A percentile compares a stretch with the other conserved stretches of the same genome.
Conservation (phyloP, 768 basidiomycete genomes). For the Russula virescens region DNA sequence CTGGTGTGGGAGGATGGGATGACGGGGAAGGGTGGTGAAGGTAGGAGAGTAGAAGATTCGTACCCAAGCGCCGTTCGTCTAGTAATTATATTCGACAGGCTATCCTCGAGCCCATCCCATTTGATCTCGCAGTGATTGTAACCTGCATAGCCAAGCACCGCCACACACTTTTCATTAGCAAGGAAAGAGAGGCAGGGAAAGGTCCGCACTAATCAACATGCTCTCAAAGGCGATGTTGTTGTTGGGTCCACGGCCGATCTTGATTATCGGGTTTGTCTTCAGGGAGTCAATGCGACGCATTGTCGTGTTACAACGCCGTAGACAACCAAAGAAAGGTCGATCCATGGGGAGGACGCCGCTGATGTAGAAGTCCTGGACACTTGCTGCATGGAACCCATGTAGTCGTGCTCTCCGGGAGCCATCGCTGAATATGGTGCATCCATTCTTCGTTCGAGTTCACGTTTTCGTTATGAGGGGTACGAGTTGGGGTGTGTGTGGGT, state of each 20-base stretch:
- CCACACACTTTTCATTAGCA: conserved; percentile 18
- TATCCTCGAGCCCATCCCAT: conserved; percentile 51
- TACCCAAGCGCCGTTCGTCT: conserved; percentile 73
- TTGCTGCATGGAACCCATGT: conserved; percentile 19
- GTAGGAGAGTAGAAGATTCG: conserved; percentile 26
- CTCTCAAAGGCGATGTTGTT: conserved; percentile 59
- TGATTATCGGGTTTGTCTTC: conserved; percentile 6
- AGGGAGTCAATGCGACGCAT: conserved; percentile 19
- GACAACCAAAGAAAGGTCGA: conserved; percentile 16
- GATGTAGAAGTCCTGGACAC: conserved; percentile 5
- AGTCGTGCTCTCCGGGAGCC: not conserved
- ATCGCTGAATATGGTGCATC: not conserved
- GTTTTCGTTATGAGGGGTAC: not conserved
- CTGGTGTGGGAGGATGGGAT: not conserved
- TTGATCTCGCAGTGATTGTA: conserved; percentile 51
- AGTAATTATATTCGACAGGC: conserved; percentile 43
- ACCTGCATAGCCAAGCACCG: conserved; percentile 32
- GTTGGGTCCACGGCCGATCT: conserved; percentile 13
- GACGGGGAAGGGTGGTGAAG: not conserved
- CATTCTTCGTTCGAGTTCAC: not conserved
- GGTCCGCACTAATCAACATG: conserved; percentile 61
- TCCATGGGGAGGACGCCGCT: conserved; percentile 9
- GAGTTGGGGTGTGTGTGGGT: not conserved
- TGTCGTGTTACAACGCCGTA: conserved; percentile 11
- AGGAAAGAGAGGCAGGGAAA: not conserved